Percentiles rank a stretch among this genome's conserved stretches.
phyloP scores from a whole-genome alignment of 2,329 filamentous ascomycete species.

The Nothophoma quercina region DNA sequence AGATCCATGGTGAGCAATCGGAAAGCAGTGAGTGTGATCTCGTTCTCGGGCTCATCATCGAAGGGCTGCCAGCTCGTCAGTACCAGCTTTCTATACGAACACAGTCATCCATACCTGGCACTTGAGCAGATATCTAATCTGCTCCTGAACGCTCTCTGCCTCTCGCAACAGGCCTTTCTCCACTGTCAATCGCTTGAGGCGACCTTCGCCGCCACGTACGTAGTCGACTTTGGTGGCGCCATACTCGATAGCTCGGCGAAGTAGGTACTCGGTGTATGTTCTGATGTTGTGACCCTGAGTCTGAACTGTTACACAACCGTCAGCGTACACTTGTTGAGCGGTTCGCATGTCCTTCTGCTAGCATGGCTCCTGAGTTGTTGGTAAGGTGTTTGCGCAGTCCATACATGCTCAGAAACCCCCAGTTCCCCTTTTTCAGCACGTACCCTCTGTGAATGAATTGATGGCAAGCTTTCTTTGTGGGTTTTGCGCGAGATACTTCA shows the following conservation, averaged over 20 bases:
- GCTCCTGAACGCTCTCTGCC: slow-evolving; percentile 87
- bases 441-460: slow-evolving; percentile 91
- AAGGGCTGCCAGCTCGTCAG: slow-evolving; percentile 67
- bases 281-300: slow-evolving; percentile 94
- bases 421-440: slow-evolving; percentile 40
- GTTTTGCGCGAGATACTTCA: slow-evolving; percentile 83
- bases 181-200: slow-evolving; percentile 83
- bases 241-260: slow-evolving; percentile 81
- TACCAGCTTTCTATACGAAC: background rate
- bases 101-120: slow-evolving; percentile 74
- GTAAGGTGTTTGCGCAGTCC: background rate
- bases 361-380: too few species aligned
- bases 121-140: slow-evolving; percentile 83
- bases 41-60: slow-evolving; percentile 88
- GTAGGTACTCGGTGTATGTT: slow-evolving; percentile 87
- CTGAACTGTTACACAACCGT: slow-evolving; percentile 74
- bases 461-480: slow-evolving; percentile 80
- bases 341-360: background rate
- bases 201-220: slow-evolving; percentile 81
- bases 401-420: too few species aligned
- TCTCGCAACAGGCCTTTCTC: slow-evolving; percentile 93
- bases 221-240: slow-evolving; percentile 88
- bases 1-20: slow-evolving; percentile 89
- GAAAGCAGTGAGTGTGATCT: slow-evolving; percentile 95
- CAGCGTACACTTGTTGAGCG: slow-evolving; percentile 38